Base-by-base conservation (phyloP, 2,329 filamentous ascomycete genomes). In the Coccinonectria pachysandricola region DNA sequence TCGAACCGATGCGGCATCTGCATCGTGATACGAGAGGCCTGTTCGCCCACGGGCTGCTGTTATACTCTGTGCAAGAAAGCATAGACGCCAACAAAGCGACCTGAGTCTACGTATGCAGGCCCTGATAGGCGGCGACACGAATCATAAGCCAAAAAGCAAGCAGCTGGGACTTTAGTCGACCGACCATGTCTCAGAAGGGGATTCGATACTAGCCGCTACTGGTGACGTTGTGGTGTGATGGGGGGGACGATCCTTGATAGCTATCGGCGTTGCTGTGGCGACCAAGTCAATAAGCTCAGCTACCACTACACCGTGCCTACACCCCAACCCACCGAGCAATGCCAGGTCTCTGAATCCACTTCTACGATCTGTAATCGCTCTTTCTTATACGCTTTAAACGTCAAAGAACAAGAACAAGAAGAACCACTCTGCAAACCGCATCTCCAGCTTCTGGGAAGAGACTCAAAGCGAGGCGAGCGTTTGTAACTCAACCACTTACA, bases 221-320 rank as follows among this genome's bases (percentile, higher is more conserved):
- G 27, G 33, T 30, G 25, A 36, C 31, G 31, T 23, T 15, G 33
- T 36, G 32, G 32, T 32, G 32, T 27, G 29, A 32, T 35, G 18
- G 21, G 24, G 29, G 18, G 21, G 24, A 26, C 17, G 32, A 16
- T 27, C 22, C 15, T 28, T 23, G 13, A 11, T 18, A 11, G 21
- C 12, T 14, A 8, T 6, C 6, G 11, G 3, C 29, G 52, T 55
- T 54, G 51, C 49, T 32, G 34, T 53, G 50, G 49, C 36, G 42
- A 54, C 50, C 24, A 30, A 21, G 41, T 49, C 44, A 51, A 53
- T 50, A 54, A 37, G 28, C 37, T 30, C 39, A 21, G 24, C 32
- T 23, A 26, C 37, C 38, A 41, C 39, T 40, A 39, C 39, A 42
- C 36, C 37, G 34, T 31, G 31, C 28, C 25, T 26, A 31, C 32